phyloP scores from a whole-genome alignment of 305 asterid species.

The Solanum aculeatissimum region DNA sequence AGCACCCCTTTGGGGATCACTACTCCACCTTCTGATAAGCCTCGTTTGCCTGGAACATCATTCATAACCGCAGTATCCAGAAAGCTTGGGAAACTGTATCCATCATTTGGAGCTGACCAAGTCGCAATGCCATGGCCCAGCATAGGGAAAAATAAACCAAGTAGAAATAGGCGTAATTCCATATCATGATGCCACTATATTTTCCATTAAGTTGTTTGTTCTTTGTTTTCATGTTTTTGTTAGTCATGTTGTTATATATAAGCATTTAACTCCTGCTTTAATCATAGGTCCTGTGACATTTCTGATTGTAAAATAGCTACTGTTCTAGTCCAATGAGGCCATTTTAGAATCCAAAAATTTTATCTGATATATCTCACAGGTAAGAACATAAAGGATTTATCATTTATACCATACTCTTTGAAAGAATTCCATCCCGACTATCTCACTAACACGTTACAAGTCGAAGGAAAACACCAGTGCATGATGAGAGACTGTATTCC shows the following conservation, averaged over 20 bases:
- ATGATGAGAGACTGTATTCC: background rate
- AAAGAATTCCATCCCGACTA: background rate
- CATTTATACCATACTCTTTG: background rate
- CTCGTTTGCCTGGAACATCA: conserved; percentile 54
- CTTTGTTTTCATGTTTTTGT: background rate
- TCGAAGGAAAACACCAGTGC: background rate
- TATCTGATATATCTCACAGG: background rate
- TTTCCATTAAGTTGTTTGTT: background rate
- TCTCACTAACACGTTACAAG: background rate
- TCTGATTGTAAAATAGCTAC: background rate
- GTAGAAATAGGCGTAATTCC: conserved; percentile 58
- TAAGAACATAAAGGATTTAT: background rate
- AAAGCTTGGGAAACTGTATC: conserved; percentile 33
- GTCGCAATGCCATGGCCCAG: background rate
- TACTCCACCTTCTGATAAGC: conserved; percentile 32
- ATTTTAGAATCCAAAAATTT: background rate
- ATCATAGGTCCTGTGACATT: background rate
- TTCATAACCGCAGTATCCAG: conserved; percentile 57
- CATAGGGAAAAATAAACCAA: conserved; percentile 32
- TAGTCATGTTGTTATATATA: background rate
- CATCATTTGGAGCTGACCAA: conserved; percentile 39
- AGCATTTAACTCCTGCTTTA: background rate
- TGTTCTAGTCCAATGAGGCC: background rate
- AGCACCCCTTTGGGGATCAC: conserved; percentile 19
- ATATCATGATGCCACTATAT: conserved; percentile 28